These are phyloP conservation scores for Vitis amurensis DNA, from an alignment of 164 flowering plant species.

Conservation along the genomic window DNA sequence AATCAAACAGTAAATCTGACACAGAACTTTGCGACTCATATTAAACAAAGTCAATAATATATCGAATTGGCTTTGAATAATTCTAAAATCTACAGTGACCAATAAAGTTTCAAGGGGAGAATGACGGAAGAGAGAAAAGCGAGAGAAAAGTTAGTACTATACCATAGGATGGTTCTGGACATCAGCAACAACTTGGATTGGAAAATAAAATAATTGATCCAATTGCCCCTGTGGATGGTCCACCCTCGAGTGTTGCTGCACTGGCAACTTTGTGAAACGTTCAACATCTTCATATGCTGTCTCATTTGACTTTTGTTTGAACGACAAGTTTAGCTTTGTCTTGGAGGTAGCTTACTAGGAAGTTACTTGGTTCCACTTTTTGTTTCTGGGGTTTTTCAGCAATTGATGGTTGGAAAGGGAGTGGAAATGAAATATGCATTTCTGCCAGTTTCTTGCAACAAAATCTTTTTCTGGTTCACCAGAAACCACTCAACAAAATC, in stretches of 20 bases:
- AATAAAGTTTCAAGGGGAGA: background rate
- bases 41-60: too few relatives aligned
- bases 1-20: too few relatives aligned
- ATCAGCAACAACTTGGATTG: constrained; percentile 78
- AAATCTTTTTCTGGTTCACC: constrained; percentile 75
- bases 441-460: constrained; percentile 94
- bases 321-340: constrained; percentile 85
- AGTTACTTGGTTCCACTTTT: constrained; percentile 82
- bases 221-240: constrained; percentile 98
- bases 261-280: too few relatives aligned
- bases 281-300: constrained; percentile 90
- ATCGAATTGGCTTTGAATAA: too few relatives aligned
- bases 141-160: constrained; percentile 14
- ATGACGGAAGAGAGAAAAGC: background rate
- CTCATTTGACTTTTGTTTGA: constrained; percentile 85
- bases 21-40: too few relatives aligned
- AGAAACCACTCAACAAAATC: constrained; percentile 88
- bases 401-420: constrained; percentile 94
- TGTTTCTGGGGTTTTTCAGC: constrained; percentile 70
- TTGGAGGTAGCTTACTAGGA: constrained; percentile 84
- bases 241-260: constrained; percentile 92
- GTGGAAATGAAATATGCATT: constrained; percentile 97
- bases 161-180: constrained; percentile 99
- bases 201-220: too few relatives aligned
- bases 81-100: too few relatives aligned